Evolutionary conservation across 164 flowering plant genomes (phyloP), one percentile per base, ranked within the genome.

Genomic region (Nymphaea colorata): DNA sequence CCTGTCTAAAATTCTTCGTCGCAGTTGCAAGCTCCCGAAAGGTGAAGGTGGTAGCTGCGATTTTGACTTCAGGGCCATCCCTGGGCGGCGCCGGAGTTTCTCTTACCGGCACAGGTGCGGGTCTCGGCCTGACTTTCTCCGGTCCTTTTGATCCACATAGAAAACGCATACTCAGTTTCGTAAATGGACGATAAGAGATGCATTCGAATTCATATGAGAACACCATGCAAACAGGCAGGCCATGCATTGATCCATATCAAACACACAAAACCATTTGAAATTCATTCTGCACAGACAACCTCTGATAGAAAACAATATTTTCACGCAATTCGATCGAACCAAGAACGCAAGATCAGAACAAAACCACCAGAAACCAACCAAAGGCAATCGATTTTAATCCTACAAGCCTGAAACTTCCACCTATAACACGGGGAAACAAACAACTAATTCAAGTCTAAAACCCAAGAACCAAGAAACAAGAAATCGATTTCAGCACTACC

Each of bases 1-100:
- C 80, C 0, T 71, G 69, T 63, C 72, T 73, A 66, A 79, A 79
- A 53, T 77, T 79, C 65, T 75, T 69, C 7, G 82, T 79, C 43
- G 82, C 80, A 62, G 75, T 76, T 68, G 78, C 80, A 69, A 79
- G 82, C 73, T 79, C 82, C 8, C 68, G 64, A 61, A 75, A 77
- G 57, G 82, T 75, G 62, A 79, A 79, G 12, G 78, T 79, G 47
- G 75, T 78, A 43, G 80, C 76, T 41, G 75, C 73, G 47, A 72
- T 75, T 70, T 69, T 66, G 65, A 59, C 78, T 66, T 67, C 76
- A 41, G 77, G 71, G 59, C 68, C 78, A 64, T 75, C 71, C 67
- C 67, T 79, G 5, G 70, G 64, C 44, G 70, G 64, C 44, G 68
- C 68, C 8, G 59, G 41, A 2, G 70, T 44, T 71, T 76, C 81